A percentile compares a stretch with the other conserved stretches of the same genome.
Conservation (phyloP, 257 asterid genomes). For the Plectranthus barbatus region DNA sequence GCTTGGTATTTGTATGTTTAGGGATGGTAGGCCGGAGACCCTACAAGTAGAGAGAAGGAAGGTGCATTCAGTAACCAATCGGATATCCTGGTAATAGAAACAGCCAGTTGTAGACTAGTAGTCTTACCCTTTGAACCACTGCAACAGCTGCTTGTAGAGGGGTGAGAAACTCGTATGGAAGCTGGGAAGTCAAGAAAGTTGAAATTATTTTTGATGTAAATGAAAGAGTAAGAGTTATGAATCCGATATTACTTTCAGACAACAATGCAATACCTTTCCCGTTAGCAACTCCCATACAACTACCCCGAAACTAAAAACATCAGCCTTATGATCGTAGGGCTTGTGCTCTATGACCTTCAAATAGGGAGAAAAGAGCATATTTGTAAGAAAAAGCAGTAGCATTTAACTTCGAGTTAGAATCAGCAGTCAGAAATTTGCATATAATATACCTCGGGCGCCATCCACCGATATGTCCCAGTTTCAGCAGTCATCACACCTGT, state of each 20-base stretch:
- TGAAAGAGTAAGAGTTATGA: not conserved
- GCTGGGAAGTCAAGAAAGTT: slow-evolving; percentile 32
- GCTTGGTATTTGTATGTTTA: slow-evolving; percentile 55
- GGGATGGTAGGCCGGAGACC: slow-evolving; percentile 93
- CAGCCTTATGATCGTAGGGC: slow-evolving; percentile 93
- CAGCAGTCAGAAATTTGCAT: not conserved
- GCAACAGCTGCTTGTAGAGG: slow-evolving; percentile 98
- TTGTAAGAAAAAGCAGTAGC: slow-evolving; percentile 13
- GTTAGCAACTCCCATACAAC: slow-evolving; percentile 90
- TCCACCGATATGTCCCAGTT: slow-evolving; percentile 98
- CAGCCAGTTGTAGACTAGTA: no score
- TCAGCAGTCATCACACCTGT: slow-evolving; percentile 99
- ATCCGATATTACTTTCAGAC: not conserved
- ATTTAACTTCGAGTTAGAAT: not conserved
- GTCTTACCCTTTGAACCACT: slow-evolving; percentile 82
- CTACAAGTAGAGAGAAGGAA: slow-evolving; percentile 24
- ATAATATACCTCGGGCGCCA: slow-evolving; percentile 92
- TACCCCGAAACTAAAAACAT: slow-evolving; percentile 84
- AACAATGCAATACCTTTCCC: slow-evolving; percentile 57
- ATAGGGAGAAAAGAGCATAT: not conserved
- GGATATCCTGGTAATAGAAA: no score
- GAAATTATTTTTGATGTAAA: not conserved
- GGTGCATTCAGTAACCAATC: not conserved
- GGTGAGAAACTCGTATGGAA: slow-evolving; percentile 83
- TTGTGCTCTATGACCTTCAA: slow-evolving; percentile 90